phyloP scores from a whole-genome alignment of 2,329 filamentous ascomycete species.

The Ascochyta rabiei region DNA sequence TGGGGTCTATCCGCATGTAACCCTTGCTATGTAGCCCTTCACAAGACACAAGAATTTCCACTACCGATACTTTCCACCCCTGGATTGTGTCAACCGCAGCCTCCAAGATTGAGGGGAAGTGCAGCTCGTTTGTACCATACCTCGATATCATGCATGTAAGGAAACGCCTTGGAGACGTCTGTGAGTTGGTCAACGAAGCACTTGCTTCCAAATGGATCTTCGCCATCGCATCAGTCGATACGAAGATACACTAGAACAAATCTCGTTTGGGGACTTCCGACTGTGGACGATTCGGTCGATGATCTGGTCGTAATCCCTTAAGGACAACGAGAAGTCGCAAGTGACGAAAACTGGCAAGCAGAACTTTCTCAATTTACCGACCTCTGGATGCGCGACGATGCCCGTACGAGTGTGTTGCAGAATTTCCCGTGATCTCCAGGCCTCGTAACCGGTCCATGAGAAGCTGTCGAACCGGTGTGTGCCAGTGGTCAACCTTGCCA shows the following conservation, averaged over 20 bases:
- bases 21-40: no score
- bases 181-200: background rate
- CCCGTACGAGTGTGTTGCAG: background rate
- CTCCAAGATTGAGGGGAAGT: background rate
- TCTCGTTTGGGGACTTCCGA: background rate
- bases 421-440: background rate
- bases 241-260: background rate
- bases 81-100: background rate
- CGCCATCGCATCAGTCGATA: background rate
- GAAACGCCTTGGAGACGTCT: background rate
- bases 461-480: background rate
- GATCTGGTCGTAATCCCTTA: background rate
- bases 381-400: background rate
- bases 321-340: background rate
- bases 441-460: background rate
- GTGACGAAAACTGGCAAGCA: background rate
- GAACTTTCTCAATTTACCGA: background rate
- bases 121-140: background rate
- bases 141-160: background rate
- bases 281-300: background rate
- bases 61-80: background rate
- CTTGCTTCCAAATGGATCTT: background rate
- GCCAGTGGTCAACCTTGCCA: background rate
- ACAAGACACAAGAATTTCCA: no score
- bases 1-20: no score